Base-by-base conservation (phyloP, 2,329 filamentous ascomycete species). In the Claviceps sp. region DNA sequence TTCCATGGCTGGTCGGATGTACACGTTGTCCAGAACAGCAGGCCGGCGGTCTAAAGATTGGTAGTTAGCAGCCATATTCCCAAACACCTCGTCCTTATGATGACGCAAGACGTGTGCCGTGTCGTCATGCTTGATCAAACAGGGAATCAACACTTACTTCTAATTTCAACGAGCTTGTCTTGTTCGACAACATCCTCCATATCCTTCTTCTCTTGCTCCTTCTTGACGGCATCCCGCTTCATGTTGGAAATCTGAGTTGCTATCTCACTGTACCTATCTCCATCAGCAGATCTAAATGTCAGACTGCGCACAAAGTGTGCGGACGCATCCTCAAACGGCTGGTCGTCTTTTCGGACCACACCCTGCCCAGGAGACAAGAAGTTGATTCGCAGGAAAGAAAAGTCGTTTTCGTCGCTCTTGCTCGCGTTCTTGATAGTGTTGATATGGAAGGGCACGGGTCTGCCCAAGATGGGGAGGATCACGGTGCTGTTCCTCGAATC, bases 121-220 rank as follows among this genome's bases (percentile, higher is more conserved):
- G 5, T 4, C 8, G 11, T n/a, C 5, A 11, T 34, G n/a, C 44
- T 17, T 40, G 37, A 5, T 22, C 17, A 17, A 16, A 49, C 13
- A 42, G 6, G 41, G 14, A 16, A 16, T 14, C 19, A 16, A 30
- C 34, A 57, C 82, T 73, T 74, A 89, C 87, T 95, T 74, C 93
- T 80, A 59, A 97, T 90, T 65, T 96, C 90, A 59, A 94, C 76
- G 50, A 98, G 81, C 73, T 98, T 98, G 66, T 98, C 93, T 68
- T 98, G 93, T 69, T 97, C 93, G 5, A 98, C 90, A 22, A 98
- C 93, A 68, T 98, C 93, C 66, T 98, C 93, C 86, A 98, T 86
- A 61, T 98, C 91, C 73, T 98, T 98, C 81, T 97, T 96, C 70
- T 96, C 91, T 62, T 96, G 90, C 68, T 98, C 93, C 61, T 89